Conservation (phyloP, 2,329 filamentous ascomycete species). For the Zymoseptoria pseudotritici region DNA sequence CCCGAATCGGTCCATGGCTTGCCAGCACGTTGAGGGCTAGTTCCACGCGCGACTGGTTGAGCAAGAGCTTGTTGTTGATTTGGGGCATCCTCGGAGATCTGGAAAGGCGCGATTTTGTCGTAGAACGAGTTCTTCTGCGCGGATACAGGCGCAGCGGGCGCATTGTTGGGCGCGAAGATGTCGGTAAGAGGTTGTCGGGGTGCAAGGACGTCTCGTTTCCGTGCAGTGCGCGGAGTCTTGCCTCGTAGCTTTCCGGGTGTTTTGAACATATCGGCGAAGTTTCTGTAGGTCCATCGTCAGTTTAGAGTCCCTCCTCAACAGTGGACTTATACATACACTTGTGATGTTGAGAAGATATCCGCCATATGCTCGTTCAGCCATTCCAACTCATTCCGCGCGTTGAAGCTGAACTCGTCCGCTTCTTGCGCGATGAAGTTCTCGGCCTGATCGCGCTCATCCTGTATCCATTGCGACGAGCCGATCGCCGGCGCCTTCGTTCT, state of each 20-base stretch:
- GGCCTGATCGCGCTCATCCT: constrained; percentile 73
- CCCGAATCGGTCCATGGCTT: constrained; percentile 53
- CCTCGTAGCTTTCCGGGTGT: constrained; percentile 76
- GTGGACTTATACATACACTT: constrained; percentile 57
- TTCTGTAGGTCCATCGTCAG: constrained; percentile 49
- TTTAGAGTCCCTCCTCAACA: neutral
- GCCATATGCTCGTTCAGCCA: constrained; percentile 99
- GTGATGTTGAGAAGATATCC: constrained; percentile 79
- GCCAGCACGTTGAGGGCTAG: constrained; percentile 28
- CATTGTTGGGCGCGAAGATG: constrained; percentile 40
- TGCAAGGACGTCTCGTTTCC: constrained; percentile 53
- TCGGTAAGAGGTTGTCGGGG: constrained; percentile 48
- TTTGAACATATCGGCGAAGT: constrained; percentile 93
- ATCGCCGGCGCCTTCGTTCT: constrained; percentile 22
- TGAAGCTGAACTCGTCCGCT: constrained; percentile 86
- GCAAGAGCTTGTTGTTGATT: constrained; percentile 3
- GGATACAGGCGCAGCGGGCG: constrained; percentile 43
- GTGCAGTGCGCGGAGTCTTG: constrained; percentile 67
- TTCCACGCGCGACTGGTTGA: constrained; percentile 23
- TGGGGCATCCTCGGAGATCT: constrained; percentile 49
- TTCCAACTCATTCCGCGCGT: constrained; percentile 86
- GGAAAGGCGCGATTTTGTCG: constrained; percentile 51
- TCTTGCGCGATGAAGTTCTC: constrained; percentile 70
- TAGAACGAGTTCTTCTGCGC: constrained; percentile 46
- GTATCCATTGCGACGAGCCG: constrained; percentile 59